Conservation (phyloP, 768 basidiomycete species). For the Kwoniella heveanensis region DNA sequence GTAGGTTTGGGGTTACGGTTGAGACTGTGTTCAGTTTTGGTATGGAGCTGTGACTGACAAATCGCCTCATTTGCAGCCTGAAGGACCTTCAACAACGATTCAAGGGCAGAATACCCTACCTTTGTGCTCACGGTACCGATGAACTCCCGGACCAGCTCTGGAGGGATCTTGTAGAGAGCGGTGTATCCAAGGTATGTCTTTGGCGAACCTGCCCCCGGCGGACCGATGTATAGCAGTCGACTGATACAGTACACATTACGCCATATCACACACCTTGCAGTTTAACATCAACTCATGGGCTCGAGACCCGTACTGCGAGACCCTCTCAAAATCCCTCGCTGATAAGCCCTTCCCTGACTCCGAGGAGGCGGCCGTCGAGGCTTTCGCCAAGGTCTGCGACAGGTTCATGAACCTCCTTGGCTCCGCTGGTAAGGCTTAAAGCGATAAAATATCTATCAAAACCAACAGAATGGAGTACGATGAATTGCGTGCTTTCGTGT, state of each 20-base stretch:
- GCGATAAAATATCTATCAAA: neutral
- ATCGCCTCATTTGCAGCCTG: constrained; percentile 6
- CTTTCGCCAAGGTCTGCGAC: constrained; percentile 46
- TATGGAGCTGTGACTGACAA: no score
- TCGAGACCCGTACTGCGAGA: constrained; percentile 48
- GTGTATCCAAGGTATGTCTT: constrained; percentile 50
- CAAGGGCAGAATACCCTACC: constrained; percentile 43
- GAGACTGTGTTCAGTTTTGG: no score
- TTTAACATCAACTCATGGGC: constrained; percentile 56
- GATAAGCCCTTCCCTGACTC: constrained; percentile 53
- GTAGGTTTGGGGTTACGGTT: no score
- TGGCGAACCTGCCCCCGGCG: no score
- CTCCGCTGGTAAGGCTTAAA: constrained; percentile 52
- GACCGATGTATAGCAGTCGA: no score
- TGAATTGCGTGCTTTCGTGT: no score
- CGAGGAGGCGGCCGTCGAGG: constrained; percentile 49
- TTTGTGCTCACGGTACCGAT: constrained; percentile 56
- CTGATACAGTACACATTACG: no score
- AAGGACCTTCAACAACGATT: constrained; percentile 37
- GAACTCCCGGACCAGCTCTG: constrained; percentile 54
- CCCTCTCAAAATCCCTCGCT: constrained; percentile 32
- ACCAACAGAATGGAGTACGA: no score
- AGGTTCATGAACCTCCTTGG: constrained; percentile 52
- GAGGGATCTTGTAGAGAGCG: constrained; percentile 48
- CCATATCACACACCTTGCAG: constrained; percentile 22